A percentile compares a stretch with the other conserved stretches of the same genome.
Conservation (phyloP, 495 filamentous ascomycete genomes). For the Trichoderma parareesei region DNA sequence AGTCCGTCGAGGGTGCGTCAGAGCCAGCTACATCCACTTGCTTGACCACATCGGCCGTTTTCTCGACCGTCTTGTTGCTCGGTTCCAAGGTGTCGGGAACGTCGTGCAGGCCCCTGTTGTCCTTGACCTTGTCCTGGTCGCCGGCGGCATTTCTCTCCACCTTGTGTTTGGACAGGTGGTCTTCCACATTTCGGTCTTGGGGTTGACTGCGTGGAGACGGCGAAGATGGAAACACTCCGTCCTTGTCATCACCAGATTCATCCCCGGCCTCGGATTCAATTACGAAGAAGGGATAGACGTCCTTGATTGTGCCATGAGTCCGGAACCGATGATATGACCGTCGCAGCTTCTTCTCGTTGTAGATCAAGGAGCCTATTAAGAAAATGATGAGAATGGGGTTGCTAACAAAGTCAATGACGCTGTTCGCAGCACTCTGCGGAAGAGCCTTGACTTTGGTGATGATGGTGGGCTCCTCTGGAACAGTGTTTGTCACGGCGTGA, state of each 20-base stretch:
- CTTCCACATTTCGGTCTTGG: conserved; percentile 12
- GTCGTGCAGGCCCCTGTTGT: background rate
- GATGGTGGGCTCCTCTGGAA: conserved; percentile 22
- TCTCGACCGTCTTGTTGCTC: background rate
- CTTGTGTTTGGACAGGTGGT: background rate
- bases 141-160: background rate
- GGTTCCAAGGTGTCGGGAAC: background rate
- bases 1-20: background rate
- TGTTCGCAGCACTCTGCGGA: conserved; percentile 28
- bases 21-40: background rate
- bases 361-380: conserved; percentile 24
- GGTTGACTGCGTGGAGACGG: conserved; percentile 6
- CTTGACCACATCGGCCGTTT: background rate
- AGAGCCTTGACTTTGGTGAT: conserved; percentile 28
- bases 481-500: conserved; percentile 6
- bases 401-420: conserved; percentile 34
- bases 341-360: conserved; percentile 28
- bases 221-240: background rate
- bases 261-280: background rate
- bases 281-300: background rate
- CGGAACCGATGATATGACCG: conserved; percentile 14
- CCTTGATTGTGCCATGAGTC: background rate
- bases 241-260: background rate
- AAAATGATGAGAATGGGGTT: conserved; percentile 39
- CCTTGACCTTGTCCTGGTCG: background rate